Conservation (phyloP, 2,329 filamentous ascomycete genomes). For the Penicillium sp. region DNA sequence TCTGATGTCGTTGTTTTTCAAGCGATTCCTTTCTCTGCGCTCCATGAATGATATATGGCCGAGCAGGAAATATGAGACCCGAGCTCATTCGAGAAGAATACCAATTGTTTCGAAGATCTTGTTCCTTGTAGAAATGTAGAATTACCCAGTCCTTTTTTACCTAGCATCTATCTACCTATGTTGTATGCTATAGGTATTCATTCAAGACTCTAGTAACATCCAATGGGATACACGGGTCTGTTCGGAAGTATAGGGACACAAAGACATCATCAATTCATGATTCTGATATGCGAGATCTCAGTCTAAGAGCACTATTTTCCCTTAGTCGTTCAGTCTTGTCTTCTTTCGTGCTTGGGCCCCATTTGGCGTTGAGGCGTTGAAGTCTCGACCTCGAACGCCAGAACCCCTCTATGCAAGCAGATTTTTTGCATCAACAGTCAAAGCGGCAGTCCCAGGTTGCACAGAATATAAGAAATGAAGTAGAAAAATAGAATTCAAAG, state of each 20-base stretch:
- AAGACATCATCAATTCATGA: not conserved
- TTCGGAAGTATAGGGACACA: not conserved
- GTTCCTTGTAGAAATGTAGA: not conserved
- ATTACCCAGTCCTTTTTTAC: too few species aligned
- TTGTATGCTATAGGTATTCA: too few species aligned
- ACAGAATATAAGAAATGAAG: not conserved
- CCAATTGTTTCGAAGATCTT: slow-evolving; percentile 3
- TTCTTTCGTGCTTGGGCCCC: slow-evolving; percentile 11
- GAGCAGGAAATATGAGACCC: slow-evolving; percentile 1
- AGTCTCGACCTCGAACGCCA: slow-evolving; percentile 11
- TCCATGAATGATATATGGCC: not conserved
- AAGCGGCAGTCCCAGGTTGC: not conserved
- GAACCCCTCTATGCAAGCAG: slow-evolving; percentile 8
- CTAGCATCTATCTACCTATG: too few species aligned
- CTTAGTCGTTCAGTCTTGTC: slow-evolving; percentile 2
- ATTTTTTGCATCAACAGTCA: not conserved
- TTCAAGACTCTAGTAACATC: not conserved
- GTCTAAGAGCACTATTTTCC: not conserved
- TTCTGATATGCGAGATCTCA: not conserved
- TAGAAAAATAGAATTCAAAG: not conserved
- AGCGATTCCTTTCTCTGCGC: not conserved
- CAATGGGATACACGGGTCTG: not conserved
- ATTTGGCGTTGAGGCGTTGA: slow-evolving; percentile 7
- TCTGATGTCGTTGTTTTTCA: slow-evolving; percentile 3
- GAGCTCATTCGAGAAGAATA: slow-evolving; percentile 6